Evolutionary conservation across 768 basidiomycete genomes (phyloP).

Genomic region (Boletus rubroflammeus): DNA sequence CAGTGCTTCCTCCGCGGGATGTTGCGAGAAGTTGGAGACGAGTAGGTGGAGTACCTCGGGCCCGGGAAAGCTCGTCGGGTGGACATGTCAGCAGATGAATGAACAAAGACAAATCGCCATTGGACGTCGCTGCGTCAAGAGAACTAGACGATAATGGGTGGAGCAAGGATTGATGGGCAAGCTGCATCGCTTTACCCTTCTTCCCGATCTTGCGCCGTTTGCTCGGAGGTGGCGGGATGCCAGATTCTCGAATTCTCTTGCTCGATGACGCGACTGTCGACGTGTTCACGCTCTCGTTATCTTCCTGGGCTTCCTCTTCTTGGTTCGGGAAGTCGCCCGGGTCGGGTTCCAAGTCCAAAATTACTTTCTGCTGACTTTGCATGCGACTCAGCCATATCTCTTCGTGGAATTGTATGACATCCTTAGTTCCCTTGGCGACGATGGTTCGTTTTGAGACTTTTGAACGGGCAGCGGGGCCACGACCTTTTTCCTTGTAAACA

Average conservation of each 20-base stretch:
- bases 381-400: conserved; percentile 50
- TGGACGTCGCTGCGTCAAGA: conserved; percentile 8
- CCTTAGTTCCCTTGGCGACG: conserved; percentile 65
- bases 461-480: conserved; percentile 43
- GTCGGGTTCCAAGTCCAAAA: conserved; percentile 38
- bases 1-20: conserved; percentile 53
- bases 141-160: conserved; percentile 46
- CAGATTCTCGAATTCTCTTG: not conserved
- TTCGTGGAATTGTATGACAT: conserved; percentile 66
- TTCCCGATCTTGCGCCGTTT: conserved; percentile 32
- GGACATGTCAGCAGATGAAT: conserved; percentile 53
- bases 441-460: conserved; percentile 60
- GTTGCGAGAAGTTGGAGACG: conserved; percentile 63
- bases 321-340: conserved; percentile 29
- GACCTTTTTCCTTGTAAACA: conserved; percentile 33
- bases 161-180: conserved; percentile 55
- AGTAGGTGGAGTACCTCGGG: conserved; percentile 40
- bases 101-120: conserved; percentile 35
- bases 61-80: conserved; percentile 26
- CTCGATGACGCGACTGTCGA: conserved; percentile 12
- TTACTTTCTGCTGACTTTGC: conserved; percentile 33
- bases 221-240: conserved; percentile 8
- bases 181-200: conserved; percentile 33
- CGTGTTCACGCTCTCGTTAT: conserved; percentile 11
- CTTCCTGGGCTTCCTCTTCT: conserved; percentile 31